Percentiles rank a stretch among this genome's conserved stretches.
Evolutionary conservation across 1,284 basidiomycete genomes (phyloP).

Genomic region (Leccinum pachyderme): DNA sequence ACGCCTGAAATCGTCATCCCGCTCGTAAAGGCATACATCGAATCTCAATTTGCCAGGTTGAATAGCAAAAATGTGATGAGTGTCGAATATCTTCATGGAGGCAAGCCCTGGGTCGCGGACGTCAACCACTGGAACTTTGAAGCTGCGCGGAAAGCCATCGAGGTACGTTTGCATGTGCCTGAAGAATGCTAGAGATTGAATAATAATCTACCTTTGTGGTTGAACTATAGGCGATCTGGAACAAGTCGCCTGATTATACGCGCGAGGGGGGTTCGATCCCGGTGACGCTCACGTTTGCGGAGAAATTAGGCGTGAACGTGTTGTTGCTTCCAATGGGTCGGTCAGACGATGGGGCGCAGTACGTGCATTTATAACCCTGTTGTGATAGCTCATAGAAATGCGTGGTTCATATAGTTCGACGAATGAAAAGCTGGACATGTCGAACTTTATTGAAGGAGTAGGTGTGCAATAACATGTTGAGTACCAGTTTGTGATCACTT

Average conservation of each 20-base stretch:
- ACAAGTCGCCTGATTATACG: constrained; percentile 82
- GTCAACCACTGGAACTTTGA: constrained; percentile 93
- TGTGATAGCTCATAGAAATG: not conserved
- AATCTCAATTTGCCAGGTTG: constrained; percentile 81
- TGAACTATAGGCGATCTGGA: constrained; percentile 64
- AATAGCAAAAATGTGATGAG: constrained; percentile 77
- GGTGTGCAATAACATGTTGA: constrained; percentile 20
- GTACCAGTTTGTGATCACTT: constrained; percentile 4
- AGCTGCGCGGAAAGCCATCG: constrained; percentile 84
- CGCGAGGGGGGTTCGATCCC: constrained; percentile 97
- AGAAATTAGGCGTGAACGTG: constrained; percentile 80
- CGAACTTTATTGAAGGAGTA: constrained; percentile 92
- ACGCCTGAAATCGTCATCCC: constrained; percentile 74
- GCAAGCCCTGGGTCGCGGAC: constrained; percentile 88
- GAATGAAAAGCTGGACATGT: constrained; percentile 94
- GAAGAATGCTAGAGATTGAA: not conserved
- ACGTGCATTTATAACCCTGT: constrained; percentile 27
- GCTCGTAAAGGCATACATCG: constrained; percentile 70
- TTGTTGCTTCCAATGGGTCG: constrained; percentile 90
- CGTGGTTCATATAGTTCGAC: constrained; percentile 59
- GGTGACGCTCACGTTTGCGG: constrained; percentile 94
- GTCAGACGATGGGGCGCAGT: constrained; percentile 93
- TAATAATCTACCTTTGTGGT: not conserved
- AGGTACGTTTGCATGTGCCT: constrained; percentile 40
- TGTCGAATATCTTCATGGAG: constrained; percentile 74